Percentiles rank a stretch among this genome's conserved stretches.
Evolutionary conservation across 139 green algal genomes (phyloP).

Genomic region (Tetradesmus obliquus): DNA sequence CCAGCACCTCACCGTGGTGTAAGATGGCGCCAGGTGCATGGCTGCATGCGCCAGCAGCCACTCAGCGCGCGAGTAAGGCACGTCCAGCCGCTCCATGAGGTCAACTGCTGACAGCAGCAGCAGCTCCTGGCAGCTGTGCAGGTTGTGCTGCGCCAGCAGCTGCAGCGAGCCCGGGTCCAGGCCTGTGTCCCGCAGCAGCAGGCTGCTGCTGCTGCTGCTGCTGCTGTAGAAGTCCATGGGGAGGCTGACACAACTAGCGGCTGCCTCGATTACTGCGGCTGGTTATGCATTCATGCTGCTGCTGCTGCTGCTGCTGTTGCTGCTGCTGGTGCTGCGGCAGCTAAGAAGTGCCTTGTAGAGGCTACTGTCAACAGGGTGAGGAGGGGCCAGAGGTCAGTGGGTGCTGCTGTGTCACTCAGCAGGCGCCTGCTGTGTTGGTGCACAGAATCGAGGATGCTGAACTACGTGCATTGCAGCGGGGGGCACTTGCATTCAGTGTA

Average conservation of each 20-base stretch:
- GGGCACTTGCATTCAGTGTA: too few relatives aligned
- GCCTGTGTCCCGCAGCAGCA: constrained; percentile 3
- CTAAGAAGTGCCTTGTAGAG: too few relatives aligned
- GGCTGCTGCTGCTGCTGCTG: constrained; percentile 5
- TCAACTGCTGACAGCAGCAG: constrained; percentile 50
- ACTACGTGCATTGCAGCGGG: too few relatives aligned
- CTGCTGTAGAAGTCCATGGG: not conserved
- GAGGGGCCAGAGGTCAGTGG: too few relatives aligned
- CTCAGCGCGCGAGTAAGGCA: not conserved
- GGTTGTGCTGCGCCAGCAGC: constrained; percentile 44
- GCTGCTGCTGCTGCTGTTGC: constrained; percentile 6
- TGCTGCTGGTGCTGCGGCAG: constrained; percentile 7
- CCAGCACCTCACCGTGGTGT: constrained; percentile 4
- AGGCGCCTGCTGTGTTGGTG: not conserved
- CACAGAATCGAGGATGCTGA: too few relatives aligned
- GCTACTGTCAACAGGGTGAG: too few relatives aligned
- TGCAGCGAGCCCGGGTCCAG: constrained; percentile 33
- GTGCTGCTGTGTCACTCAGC: too few relatives aligned
- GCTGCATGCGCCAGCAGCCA: constrained; percentile 19
- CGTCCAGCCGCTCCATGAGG: constrained; percentile 58
- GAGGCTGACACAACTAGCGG: not conserved
- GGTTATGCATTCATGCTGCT: not conserved
- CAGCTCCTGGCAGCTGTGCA: constrained; percentile 49
- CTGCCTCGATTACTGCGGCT: not conserved
- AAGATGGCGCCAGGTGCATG: constrained; percentile 20